phyloP scores from a whole-genome alignment of 2,329 filamentous ascomycete species.

The Sphaerulina populicola region DNA sequence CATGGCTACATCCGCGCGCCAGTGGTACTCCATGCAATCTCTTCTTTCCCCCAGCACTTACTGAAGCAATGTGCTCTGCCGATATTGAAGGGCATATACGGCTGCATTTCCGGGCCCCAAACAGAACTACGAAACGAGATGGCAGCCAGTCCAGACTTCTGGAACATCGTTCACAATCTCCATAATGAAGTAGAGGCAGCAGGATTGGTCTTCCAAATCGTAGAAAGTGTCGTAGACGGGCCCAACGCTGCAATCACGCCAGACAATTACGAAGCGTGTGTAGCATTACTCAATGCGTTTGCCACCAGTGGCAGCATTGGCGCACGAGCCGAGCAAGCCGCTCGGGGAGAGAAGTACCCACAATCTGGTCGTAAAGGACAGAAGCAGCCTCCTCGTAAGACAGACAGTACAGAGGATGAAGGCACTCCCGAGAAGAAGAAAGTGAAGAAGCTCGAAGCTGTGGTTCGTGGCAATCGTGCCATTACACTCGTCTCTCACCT shows the following conservation, averaged over 20 bases:
- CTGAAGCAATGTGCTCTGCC: conserved; percentile 67
- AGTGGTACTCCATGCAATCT: conserved; percentile 83
- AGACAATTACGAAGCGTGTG: conserved; percentile 88
- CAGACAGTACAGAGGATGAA: conserved; percentile 21
- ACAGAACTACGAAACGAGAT: conserved; percentile 79
- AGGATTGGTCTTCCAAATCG: conserved; percentile 73
- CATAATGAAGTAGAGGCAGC: conserved; percentile 56
- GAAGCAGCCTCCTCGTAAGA: conserved; percentile 29
- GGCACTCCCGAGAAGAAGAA: conserved; percentile 20
- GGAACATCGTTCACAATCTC: conserved; percentile 75
- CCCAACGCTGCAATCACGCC: conserved; percentile 77
- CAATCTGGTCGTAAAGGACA: conserved; percentile 37
- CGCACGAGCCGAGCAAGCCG: conserved; percentile 55
- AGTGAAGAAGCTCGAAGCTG: conserved; percentile 58
- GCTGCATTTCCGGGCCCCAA: conserved; percentile 65
- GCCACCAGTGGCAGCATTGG: conserved; percentile 72
- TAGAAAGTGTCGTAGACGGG: conserved; percentile 66
- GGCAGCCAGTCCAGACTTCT: conserved; percentile 94
- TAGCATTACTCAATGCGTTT: conserved; percentile 80
- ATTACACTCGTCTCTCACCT: conserved; percentile 74
- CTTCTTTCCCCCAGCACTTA: conserved; percentile 70
- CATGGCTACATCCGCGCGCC: conserved; percentile 87
- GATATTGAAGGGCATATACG: conserved; percentile 67
- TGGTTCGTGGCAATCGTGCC: conserved; percentile 70
- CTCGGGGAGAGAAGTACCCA: conserved; percentile 38